phyloP scores from a whole-genome alignment of 2,329 filamentous ascomycete species.

The Parastagonospora avenae region DNA sequence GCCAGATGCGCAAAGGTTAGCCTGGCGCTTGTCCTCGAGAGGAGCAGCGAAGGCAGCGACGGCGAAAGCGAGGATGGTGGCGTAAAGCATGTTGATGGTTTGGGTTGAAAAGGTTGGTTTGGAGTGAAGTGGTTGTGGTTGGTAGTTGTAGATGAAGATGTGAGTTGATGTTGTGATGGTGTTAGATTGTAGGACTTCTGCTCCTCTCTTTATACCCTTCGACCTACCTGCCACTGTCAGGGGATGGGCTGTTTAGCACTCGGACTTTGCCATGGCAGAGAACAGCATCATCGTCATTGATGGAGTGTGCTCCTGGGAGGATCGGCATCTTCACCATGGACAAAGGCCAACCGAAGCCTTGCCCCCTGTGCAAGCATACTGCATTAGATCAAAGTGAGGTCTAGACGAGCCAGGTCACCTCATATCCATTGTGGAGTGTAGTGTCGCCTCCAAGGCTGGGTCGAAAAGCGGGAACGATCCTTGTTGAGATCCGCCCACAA shows the following conservation, averaged over 20 bases:
- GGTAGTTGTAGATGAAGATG: conserved; percentile 15
- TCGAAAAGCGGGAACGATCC: neutral
- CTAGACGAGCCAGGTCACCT: neutral
- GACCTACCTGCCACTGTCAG: conserved; percentile 2
- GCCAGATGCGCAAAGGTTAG: conserved; percentile 42
- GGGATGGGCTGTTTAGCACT: conserved; percentile 1
- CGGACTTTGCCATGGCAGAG: conserved; percentile 4
- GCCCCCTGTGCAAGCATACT: conserved; percentile 14
- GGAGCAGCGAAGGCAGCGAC: conserved; percentile 38
- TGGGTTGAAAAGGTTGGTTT: conserved; percentile 4
- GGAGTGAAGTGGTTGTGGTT: conserved; percentile 12
- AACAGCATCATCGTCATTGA: conserved; percentile 33
- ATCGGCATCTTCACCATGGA: conserved; percentile 27
- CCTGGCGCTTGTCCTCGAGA: conserved; percentile 37
- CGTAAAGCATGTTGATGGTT: conserved; percentile 42
- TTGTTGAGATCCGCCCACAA: conserved; percentile 22
- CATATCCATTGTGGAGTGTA: neutral
- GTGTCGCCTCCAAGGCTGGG: neutral
- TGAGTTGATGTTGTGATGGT: conserved; percentile 23
- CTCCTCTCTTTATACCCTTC: conserved; percentile 40
- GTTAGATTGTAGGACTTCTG: conserved; percentile 20
- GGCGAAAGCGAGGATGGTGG: conserved; percentile 40
- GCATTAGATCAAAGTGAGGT: neutral
- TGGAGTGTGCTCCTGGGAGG: conserved; percentile 7
- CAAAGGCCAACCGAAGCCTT: conserved; percentile 8